phyloP scores from a whole-genome alignment of 331 rosid species.

The Quercus tomentella region DNA sequence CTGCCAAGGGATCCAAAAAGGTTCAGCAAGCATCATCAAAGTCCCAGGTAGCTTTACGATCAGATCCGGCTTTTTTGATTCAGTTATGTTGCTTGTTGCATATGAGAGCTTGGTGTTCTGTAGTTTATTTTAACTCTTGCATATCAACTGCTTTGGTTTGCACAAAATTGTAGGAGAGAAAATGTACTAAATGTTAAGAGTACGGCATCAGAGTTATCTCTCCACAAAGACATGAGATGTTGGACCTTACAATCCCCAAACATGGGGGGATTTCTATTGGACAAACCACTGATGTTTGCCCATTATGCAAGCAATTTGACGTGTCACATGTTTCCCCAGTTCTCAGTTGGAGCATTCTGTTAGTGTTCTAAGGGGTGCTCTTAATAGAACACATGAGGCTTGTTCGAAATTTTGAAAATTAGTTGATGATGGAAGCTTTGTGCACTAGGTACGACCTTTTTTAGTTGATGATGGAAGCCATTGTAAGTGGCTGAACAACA shows the following conservation, averaged over 20 bases:
- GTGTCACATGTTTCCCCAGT: background rate
- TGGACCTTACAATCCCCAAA: background rate
- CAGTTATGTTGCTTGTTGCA: background rate
- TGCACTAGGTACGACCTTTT: too few species aligned
- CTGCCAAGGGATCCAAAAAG: slow-evolving; percentile 57
- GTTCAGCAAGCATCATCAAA: slow-evolving; percentile 48
- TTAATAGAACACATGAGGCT: background rate
- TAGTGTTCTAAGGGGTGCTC: background rate
- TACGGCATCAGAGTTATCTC: background rate
- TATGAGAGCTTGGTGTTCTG: background rate
- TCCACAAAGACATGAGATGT: background rate
- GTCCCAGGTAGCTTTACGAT: slow-evolving; percentile 49
- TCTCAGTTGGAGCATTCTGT: background rate
- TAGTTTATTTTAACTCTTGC: background rate
- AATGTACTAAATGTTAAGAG: background rate
- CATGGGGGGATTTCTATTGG: background rate
- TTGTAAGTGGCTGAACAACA: background rate
- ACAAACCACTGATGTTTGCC: background rate
- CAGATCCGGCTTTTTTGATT: background rate
- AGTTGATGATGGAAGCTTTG: background rate
- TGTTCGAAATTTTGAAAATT: background rate
- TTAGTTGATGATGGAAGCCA: background rate
- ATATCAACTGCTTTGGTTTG: background rate
- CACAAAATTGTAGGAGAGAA: background rate
- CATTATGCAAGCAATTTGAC: background rate